phyloP scores from a whole-genome alignment of 2,329 filamentous ascomycete species.

The Monosporascus ibericus region DNA sequence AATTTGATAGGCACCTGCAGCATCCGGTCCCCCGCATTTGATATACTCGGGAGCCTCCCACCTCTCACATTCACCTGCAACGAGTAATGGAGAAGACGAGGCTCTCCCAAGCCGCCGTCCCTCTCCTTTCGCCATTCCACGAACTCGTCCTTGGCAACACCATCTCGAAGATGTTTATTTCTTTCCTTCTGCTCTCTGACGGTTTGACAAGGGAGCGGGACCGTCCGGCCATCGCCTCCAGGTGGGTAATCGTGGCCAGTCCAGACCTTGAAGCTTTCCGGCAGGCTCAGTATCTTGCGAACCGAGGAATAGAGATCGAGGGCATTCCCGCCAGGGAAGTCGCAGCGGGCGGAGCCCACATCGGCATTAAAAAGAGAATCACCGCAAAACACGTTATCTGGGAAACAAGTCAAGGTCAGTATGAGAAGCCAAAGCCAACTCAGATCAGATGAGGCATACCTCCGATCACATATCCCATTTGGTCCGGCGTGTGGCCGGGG shows the following conservation, averaged over 20 bases:
- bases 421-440: no score
- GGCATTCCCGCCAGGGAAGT: conserved; percentile 48
- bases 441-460: conserved; percentile 19
- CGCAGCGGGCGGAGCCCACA: conserved; percentile 35
- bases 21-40: conserved; percentile 16
- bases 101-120: conserved; percentile 36
- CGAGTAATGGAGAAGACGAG: conserved; percentile 42
- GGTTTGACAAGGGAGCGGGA: conserved; percentile 34
- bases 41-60: conserved; percentile 34
- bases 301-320: conserved; percentile 37
- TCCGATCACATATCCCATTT: conserved; percentile 52
- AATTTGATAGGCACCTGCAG: conserved; percentile 31
- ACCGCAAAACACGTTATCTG: conserved; percentile 34
- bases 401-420: no score
- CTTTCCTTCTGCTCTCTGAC: conserved; percentile 38
- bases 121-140: conserved; percentile 35
- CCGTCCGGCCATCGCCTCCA: conserved; percentile 14
- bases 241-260: conserved; percentile 51
- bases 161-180: conserved; percentile 40
- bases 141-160: conserved; percentile 38
- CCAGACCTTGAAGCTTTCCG: conserved; percentile 41
- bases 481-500: conserved; percentile 56
- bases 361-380: conserved; percentile 37
- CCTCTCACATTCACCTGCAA: conserved; percentile 48
- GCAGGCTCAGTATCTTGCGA: conserved; percentile 31